Evolutionary conservation across 371 early-diverging fungal species (phyloP).

Genomic region (Saksenaea vasiformis): DNA sequence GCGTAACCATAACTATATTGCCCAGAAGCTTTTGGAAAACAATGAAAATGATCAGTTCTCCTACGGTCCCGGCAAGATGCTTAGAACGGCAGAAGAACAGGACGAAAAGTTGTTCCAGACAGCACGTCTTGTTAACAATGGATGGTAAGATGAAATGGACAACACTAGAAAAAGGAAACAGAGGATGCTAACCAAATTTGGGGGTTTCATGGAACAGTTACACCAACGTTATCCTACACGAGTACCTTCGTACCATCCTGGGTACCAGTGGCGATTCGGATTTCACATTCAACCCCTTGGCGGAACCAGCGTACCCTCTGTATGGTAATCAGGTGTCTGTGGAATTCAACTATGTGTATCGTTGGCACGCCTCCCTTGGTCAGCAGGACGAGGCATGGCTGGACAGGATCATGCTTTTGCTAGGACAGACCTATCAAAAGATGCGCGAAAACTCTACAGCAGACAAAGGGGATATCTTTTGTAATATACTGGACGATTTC

Average conservation of each 20-base stretch:
- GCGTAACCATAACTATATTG: conserved; percentile 60
- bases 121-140: conserved; percentile 53
- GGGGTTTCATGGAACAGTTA: conserved; percentile 19
- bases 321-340: conserved; percentile 54
- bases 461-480: conserved; percentile 23
- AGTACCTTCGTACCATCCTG: conserved; percentile 52
- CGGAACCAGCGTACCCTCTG: conserved; percentile 21
- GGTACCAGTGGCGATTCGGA: conserved; percentile 38
- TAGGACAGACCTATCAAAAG: conserved; percentile 11
- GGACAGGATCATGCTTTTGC: conserved; percentile 24
- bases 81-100: conserved; percentile 32
- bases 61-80: conserved; percentile 24
- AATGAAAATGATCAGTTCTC: conserved; percentile 48
- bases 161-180: neutral
- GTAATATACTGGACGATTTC: conserved; percentile 24
- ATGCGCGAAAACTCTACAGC: conserved; percentile 1
- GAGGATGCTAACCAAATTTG: neutral
- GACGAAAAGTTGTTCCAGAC: conserved; percentile 58
- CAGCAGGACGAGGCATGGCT: conserved; percentile 46
- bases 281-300: conserved; percentile 35
- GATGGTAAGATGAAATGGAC: conserved; percentile 21
- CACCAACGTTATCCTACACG: conserved; percentile 44
- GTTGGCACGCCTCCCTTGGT: conserved; percentile 56
- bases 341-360: conserved; percentile 53
- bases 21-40: conserved; percentile 40